Conservation (phyloP, 305 asterid genomes). For the Fraxinus platypoda region DNA sequence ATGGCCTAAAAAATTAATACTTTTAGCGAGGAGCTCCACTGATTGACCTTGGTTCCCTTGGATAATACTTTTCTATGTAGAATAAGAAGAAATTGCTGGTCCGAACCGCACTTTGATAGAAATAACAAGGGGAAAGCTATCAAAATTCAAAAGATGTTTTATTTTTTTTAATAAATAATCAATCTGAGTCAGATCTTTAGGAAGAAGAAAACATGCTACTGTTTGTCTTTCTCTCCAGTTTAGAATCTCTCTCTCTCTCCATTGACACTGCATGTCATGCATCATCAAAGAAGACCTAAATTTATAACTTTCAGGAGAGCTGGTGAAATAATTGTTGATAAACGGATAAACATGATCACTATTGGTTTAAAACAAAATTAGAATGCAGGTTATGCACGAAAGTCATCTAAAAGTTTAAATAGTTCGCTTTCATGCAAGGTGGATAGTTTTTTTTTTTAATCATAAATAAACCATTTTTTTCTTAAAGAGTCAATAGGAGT, state of each 20-base stretch:
- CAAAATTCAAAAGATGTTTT: slow-evolving; percentile 44
- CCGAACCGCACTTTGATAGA: slow-evolving; percentile 65
- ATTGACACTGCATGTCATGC: slow-evolving; percentile 60
- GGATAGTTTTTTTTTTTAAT: neutral
- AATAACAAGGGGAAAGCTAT: slow-evolving; percentile 62
- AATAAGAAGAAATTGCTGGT: slow-evolving; percentile 35
- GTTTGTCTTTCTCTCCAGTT: slow-evolving; percentile 61
- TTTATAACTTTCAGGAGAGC: slow-evolving; percentile 25
- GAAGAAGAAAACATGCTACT: slow-evolving; percentile 58
- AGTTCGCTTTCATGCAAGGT: neutral
- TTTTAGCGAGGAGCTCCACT: slow-evolving; percentile 36
- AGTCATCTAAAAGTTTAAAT: neutral
- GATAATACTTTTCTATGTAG: slow-evolving; percentile 24
- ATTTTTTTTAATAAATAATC: slow-evolving; percentile 23
- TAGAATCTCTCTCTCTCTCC: slow-evolving; percentile 60
- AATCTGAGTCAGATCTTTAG: slow-evolving; percentile 60
- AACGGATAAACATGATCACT: slow-evolving; percentile 25
- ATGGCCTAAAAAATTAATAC: slow-evolving; percentile 25
- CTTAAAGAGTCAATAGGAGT: neutral
- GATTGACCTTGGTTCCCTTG: slow-evolving; percentile 64
- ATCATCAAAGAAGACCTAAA: slow-evolving; percentile 55
- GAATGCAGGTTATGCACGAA: neutral
- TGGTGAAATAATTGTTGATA: slow-evolving; percentile 34
- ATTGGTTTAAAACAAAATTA: neutral
- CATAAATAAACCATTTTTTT: neutral